Base-by-base conservation (phyloP, 2,329 filamentous ascomycete genomes). In the Cyphellophora attinorum region DNA sequence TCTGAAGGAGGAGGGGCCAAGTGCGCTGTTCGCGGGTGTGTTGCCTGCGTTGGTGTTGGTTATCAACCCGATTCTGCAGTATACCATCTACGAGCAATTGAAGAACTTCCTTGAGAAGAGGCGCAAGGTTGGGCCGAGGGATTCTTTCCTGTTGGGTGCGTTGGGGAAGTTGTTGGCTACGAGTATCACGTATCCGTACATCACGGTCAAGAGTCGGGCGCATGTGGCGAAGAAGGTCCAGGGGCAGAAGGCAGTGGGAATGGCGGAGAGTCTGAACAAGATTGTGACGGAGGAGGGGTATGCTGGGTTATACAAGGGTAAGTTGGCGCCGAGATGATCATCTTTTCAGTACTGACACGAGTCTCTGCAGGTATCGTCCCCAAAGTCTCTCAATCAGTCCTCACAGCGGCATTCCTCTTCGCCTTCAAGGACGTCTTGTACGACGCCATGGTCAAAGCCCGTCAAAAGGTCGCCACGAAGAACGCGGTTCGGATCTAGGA, bases 341-440 rank as follows among this genome's bases (percentile, higher is more conserved):
- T 21, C n/a, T 2, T 17, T 33, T 32, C 33, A 28, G 14, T 30
- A 8, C 39, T 40, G 17, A 41, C 33, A 13, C 13, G n/a, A 16
- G 27, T 14, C 21, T 30, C 14, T 29, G 31, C 46, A 94, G 88
- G 89, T 35, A 93, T 98, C 54, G 86, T 80, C 14, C 86, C 91
- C 49, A 98, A 98, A 72, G 81, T 98, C 48, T 88, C 86, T 13
- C 91, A 98, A 65, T 95, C 88, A 55, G 91, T 96, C 29, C 73
- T 98, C 42, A 98, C 91, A 4, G 91, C 91, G 5, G 91, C 91
- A 3, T 86, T 96, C 62, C 67, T 98, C 39, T 98, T 98, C 57
- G 91, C 88, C 2, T 95, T 98, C 68, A 98, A 98, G 70, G 91
- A 98, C 56, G 84, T 85, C 5, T 72, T 98, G 5, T 98, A 96